phyloP scores from a whole-genome alignment of 495 filamentous ascomycete species.

The Immersiella caudata region DNA sequence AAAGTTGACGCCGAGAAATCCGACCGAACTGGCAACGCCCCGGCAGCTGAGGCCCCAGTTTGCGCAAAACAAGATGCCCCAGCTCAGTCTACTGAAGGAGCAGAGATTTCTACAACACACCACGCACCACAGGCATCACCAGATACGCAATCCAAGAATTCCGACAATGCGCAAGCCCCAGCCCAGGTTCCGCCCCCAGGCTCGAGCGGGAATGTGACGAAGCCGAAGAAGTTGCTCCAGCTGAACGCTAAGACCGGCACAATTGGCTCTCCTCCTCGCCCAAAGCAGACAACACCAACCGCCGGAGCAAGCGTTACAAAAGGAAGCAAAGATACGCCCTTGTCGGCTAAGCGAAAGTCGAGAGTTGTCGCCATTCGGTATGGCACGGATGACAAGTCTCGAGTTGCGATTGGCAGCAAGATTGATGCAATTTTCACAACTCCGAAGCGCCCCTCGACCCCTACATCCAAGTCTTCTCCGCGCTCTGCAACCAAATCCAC shows the following conservation, averaged over 20 bases:
- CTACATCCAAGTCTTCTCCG: constrained; percentile 20
- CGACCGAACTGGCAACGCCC: background rate
- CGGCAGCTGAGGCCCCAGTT: background rate
- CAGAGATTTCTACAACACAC: background rate
- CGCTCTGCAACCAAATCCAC: constrained; percentile 26
- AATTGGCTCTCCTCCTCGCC: constrained; percentile 54
- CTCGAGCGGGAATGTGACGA: constrained; percentile 14
- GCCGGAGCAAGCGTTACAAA: constrained; percentile 9
- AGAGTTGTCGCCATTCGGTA: constrained; percentile 41
- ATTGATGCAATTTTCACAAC: constrained; percentile 40
- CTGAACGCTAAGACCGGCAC: constrained; percentile 57
- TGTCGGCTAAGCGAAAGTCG: constrained; percentile 23
- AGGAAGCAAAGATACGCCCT: background rate
- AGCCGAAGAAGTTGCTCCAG: constrained; percentile 50
- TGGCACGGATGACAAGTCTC: constrained; percentile 37
- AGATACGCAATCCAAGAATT: background rate
- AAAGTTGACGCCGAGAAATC: constrained; percentile 17
- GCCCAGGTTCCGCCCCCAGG: background rate
- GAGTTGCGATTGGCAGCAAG: constrained; percentile 35
- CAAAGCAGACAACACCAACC: constrained; percentile 29
- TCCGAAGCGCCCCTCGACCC: constrained; percentile 9
- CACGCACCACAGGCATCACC: background rate
- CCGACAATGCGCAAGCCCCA: background rate
- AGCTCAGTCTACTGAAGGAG: background rate
- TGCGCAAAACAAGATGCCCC: background rate